Conservation (phyloP, 78 protist genomes). For the Thecamonas trahens region DNA sequence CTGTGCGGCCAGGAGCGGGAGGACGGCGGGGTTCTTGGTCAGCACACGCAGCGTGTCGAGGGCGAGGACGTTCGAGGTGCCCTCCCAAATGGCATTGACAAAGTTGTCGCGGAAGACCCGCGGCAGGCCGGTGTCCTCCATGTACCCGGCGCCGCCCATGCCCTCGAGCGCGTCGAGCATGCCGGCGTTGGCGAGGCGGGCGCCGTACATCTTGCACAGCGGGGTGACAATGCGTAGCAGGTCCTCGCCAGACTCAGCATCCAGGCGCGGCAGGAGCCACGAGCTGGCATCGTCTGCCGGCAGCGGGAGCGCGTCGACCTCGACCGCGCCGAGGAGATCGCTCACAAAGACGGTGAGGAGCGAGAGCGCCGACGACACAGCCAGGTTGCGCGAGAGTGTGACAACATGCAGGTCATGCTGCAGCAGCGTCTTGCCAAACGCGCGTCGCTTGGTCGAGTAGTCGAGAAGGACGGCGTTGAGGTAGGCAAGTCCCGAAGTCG, state of each 20-base stretch:
- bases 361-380: slow-evolving; percentile 30
- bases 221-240: slow-evolving; percentile 51
- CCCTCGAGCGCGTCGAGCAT: slow-evolving; percentile 37
- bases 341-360: slow-evolving; percentile 31
- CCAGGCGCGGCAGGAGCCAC: background rate
- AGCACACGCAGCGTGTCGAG: slow-evolving; percentile 38
- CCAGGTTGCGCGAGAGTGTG: slow-evolving; percentile 42
- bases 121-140: slow-evolving; percentile 60
- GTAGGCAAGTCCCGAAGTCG: slow-evolving; percentile 35
- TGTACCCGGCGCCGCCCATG: slow-evolving; percentile 67
- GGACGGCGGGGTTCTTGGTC: background rate
- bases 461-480: slow-evolving; percentile 32
- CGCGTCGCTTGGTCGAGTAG: slow-evolving; percentile 34
- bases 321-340: slow-evolving; percentile 21
- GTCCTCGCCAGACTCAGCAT: background rate
- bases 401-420: slow-evolving; percentile 30
- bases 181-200: slow-evolving; percentile 15
- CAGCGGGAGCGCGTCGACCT: too few species aligned
- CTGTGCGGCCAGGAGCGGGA: background rate
- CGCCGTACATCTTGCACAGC: slow-evolving; percentile 32
- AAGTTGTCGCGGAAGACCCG: slow-evolving; percentile 42
- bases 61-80: slow-evolving; percentile 57
- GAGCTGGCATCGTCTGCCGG: background rate
- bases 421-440: slow-evolving; percentile 14
- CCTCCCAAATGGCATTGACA: slow-evolving; percentile 64